Base-by-base conservation (phyloP, 805 yeast genomes). In the Isabelozyma heimii region DNA sequence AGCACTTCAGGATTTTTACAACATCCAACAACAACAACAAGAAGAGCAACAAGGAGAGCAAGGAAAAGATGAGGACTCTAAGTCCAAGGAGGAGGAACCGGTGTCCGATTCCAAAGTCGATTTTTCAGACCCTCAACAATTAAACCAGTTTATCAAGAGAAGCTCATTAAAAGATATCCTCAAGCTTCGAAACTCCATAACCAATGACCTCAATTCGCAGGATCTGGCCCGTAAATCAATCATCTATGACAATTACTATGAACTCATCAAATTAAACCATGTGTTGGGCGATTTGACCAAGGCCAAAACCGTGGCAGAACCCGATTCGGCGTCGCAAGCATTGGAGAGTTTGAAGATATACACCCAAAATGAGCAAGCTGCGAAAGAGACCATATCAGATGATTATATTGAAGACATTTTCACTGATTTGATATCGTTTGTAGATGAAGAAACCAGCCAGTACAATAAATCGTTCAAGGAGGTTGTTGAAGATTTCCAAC, bases 241-340 rank as follows among this genome's bases (percentile, higher is more conserved):
- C 40, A 83, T 86, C 9, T 86, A 86, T 63, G 88, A 86, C 63
- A 86, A 86, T 58, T 86, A 86, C 70, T 84, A 82, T 61, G 91
- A 86, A 52, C 67, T 86, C 53, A 84, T 86, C 58, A 83, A 84
- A 57, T 77, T 86, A 50, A 84, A 82, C 56, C 80, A 83, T 43
- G 77, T 84, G 3, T 65, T 86, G 20, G 50, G 52, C 13, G 60
- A 59, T 17, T 47, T 65, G 14, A 55, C 65, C 17, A 52, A 48
- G 9, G 48, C 54, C 8, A 48, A 47, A 6, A 44, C 50, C n/a
- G 35, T 30, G 0, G 30, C 45, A 2, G 40, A 42, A 9, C 35
- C 44, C 44, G 37, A 15, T 28, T 40, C 42, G 4, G 15, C 27
- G 27, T 16, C 42, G n/a, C 24, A 16, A 16, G 15, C 42, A n/a